phyloP scores from a whole-genome alignment of 2,329 filamentous ascomycete species.

The Huntiella bhutanensis region DNA sequence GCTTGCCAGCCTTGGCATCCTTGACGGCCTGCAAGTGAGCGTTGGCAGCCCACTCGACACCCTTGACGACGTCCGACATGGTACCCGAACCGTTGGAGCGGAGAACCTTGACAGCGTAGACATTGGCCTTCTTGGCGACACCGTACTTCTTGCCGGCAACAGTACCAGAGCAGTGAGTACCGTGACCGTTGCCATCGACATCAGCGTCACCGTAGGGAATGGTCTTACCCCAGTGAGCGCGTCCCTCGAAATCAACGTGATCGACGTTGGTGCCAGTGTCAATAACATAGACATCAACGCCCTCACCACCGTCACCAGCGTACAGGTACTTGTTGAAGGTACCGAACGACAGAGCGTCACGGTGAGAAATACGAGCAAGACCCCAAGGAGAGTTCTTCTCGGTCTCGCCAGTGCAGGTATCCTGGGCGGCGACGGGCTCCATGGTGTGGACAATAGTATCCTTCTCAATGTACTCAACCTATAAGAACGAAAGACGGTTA shows the following conservation, averaged over 20 bases:
- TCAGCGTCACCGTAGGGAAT: slow-evolving; percentile 73
- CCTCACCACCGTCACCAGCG: slow-evolving; percentile 74
- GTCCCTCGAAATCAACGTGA: slow-evolving; percentile 94
- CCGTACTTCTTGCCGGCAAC: slow-evolving; percentile 97
- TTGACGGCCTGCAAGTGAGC: slow-evolving; percentile 58
- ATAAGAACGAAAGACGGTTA: slow-evolving; percentile 4
- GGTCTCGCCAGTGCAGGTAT: slow-evolving; percentile 34
- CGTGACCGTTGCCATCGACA: slow-evolving; percentile 90
- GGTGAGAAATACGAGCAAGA: slow-evolving; percentile 93
- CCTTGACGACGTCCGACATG: slow-evolving; percentile 98
- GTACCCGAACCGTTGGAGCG: slow-evolving; percentile 91
- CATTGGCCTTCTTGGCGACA: slow-evolving; percentile 95
- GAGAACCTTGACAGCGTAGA: slow-evolving; percentile 97
- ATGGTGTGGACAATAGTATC: slow-evolving; percentile 84
- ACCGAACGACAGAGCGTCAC: slow-evolving; percentile 66
- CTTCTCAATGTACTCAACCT: slow-evolving; percentile 95
- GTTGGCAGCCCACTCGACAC: slow-evolving; percentile 83
- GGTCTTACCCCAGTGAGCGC: slow-evolving; percentile 92
- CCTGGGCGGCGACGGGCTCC: slow-evolving; percentile 18
- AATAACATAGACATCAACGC: slow-evolving; percentile 96
- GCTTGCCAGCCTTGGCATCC: slow-evolving; percentile 67
- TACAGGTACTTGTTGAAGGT: slow-evolving; percentile 99
- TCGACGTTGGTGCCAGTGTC: slow-evolving; percentile 89
- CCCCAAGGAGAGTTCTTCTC: slow-evolving; percentile 98
- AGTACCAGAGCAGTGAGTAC: slow-evolving; percentile 97